phyloP scores from a whole-genome alignment of 2,329 filamentous ascomycete species.

The Elsinoe arachidis region DNA sequence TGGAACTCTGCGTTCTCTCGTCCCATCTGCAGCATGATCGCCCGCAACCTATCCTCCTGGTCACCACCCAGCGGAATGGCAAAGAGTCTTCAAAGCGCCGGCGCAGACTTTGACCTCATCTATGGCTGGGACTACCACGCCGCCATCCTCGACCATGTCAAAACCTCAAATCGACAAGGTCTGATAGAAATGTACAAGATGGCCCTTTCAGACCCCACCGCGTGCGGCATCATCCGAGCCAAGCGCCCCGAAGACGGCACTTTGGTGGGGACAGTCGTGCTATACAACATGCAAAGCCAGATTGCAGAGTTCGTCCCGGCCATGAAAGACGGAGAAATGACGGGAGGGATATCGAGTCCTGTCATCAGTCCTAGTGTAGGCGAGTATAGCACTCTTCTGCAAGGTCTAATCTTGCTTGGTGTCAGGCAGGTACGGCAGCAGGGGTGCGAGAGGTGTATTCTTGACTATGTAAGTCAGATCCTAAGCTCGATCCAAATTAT shows the following conservation, averaged over 20 bases:
- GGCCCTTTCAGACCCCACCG: conserved; percentile 60
- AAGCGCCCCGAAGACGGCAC: conserved; percentile 59
- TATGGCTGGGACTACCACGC: conserved; percentile 70
- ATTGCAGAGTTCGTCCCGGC: conserved; percentile 63
- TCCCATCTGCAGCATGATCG: conserved; percentile 61
- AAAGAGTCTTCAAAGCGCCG: conserved; percentile 62
- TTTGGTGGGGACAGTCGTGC: conserved; percentile 70
- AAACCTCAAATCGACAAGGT: conserved; percentile 64
- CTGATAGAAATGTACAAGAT: conserved; percentile 71
- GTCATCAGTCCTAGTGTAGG: conserved; percentile 61
- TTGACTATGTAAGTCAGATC: conserved; percentile 63
- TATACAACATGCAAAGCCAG: conserved; percentile 62
- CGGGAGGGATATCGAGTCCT: conserved; percentile 72
- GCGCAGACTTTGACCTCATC: conserved; percentile 73
- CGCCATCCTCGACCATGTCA: conserved; percentile 65
- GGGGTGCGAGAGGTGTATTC: conserved; percentile 61
- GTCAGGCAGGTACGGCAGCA: conserved; percentile 75
- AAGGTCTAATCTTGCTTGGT: conserved; percentile 71
- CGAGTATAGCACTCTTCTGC: conserved; percentile 62
- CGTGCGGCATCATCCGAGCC: conserved; percentile 75
- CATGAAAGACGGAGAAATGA: conserved; percentile 49
- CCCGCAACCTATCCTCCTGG: conserved; percentile 66
- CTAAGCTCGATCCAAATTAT: background rate
- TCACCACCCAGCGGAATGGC: conserved; percentile 66
- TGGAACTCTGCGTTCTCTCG: conserved; percentile 67